phyloP scores from a whole-genome alignment of 1,284 basidiomycete species.

The Laetiporus sulphureus region DNA sequence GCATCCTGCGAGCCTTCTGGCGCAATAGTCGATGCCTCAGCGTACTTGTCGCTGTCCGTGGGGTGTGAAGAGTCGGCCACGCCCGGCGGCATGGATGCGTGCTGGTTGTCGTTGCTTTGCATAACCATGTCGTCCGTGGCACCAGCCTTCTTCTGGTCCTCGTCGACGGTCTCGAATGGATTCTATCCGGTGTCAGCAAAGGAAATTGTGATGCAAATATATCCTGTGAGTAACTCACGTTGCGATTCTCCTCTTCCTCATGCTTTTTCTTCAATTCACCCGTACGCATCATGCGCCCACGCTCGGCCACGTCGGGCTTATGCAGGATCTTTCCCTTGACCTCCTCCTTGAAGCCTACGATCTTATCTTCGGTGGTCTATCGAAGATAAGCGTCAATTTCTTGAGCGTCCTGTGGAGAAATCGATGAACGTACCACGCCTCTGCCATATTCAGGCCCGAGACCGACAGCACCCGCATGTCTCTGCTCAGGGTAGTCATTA shows the following conservation, averaged over 20 bases:
- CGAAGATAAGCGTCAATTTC: not conserved
- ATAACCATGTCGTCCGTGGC: constrained; percentile 4
- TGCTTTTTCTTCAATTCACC: constrained; percentile 44
- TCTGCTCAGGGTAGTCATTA: constrained; percentile 28
- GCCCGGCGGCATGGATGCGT: constrained; percentile 6
- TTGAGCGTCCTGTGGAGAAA: no score
- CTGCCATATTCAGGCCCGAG: constrained; percentile 32
- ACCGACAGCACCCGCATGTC: constrained; percentile 36
- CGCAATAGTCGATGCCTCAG: constrained; percentile 24
- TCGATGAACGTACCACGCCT: constrained; percentile 21
- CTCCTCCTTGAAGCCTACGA: constrained; percentile 44
- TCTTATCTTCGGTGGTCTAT: constrained; percentile 40
- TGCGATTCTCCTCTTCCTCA: constrained; percentile 25
- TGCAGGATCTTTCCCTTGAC: constrained; percentile 42
- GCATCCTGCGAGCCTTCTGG: constrained; percentile 22
- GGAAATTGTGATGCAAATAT: not conserved
- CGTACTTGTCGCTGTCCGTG: constrained; percentile 18
- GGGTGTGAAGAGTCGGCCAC: constrained; percentile 11
- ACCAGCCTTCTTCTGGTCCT: not conserved
- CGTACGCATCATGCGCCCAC: constrained; percentile 39
- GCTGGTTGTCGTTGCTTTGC: constrained; percentile 8
- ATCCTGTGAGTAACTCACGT: constrained; percentile 1
- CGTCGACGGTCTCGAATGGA: constrained; percentile 5
- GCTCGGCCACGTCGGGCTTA: constrained; percentile 38
- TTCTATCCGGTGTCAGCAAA: no score